Evolutionary conservation across 1,284 basidiomycete genomes (phyloP).

Genomic region (Farysia itapuensis): DNA sequence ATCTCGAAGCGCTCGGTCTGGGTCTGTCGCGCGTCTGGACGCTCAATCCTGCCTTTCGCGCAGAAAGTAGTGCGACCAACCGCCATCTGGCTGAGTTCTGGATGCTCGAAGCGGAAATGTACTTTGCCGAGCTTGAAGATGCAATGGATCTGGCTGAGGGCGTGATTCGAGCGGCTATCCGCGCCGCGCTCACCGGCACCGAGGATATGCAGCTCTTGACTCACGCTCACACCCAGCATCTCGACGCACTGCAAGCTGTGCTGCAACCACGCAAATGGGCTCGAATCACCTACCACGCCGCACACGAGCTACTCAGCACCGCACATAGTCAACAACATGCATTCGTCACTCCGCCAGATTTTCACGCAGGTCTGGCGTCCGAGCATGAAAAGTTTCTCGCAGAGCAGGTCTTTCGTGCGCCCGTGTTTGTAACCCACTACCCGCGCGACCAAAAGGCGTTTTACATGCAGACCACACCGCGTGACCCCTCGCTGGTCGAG

Average conservation of each 20-base stretch:
- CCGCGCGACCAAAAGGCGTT: constrained; percentile 83
- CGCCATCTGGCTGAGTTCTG: constrained; percentile 97
- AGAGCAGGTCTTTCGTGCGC: constrained; percentile 68
- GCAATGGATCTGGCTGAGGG: constrained; percentile 39
- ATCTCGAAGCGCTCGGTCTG: constrained; percentile 79
- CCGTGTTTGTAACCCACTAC: constrained; percentile 90
- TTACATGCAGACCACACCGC: constrained; percentile 78
- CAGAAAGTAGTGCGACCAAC: constrained; percentile 81
- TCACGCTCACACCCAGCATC: constrained; percentile 1
- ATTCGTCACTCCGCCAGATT: constrained; percentile 63
- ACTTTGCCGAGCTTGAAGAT: constrained; percentile 27
- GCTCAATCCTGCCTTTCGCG: constrained; percentile 86
- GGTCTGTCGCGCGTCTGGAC: constrained; percentile 84
- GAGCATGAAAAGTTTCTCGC: constrained; percentile 93
- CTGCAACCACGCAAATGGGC: constrained; percentile 64
- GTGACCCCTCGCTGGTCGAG: constrained; percentile 65
- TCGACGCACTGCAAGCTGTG: background rate
- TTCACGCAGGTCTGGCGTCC: constrained; percentile 75
- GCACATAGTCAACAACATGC: background rate
- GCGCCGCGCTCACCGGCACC: constrained; percentile 3
- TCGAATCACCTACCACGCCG: constrained; percentile 79
- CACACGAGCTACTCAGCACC: constrained; percentile 68
- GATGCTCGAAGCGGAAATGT: constrained; percentile 86
- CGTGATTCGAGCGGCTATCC: constrained; percentile 25
- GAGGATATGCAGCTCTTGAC: constrained; percentile 33